Evolutionary conservation across 202 grass and related monocot genomes (phyloP), one percentile per base, ranked within the genome.

Genomic region (Schoenoplectus tabernaemontani): DNA sequence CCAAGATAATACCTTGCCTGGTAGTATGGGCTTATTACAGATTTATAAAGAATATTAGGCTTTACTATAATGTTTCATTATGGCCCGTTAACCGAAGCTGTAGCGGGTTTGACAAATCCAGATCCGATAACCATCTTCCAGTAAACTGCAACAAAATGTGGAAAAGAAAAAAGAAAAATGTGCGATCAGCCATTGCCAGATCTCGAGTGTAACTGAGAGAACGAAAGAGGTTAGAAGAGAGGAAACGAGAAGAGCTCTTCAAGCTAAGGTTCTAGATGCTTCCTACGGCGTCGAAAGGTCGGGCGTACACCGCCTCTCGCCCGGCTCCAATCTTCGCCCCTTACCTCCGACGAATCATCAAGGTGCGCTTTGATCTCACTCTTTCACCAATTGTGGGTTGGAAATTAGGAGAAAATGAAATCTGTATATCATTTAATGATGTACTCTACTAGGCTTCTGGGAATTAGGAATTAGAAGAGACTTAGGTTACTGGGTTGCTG

Each of bases 281-380:
- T 72, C 92, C 92, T 16, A 96, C 86, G 57, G 65, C 66, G 60
- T 82, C 92, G 57, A 90, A 86, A 80, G 91, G 85, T 80, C 89
- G 87, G 41, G 83, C 76, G 19, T 73, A 82, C 63, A 69, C 89
- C 17, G 48, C 66, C 15, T 79, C 84, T 72, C 83, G 89, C 9
- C 57, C 92, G 16, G 87, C 82, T 37, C 92, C 92, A 20, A 78
- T 96, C 81, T 90, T 96, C 79, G 88, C 89, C 53, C 92, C 89
- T 19, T 96, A 96, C 61, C 89, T 96, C 57, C 89, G 92, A 79
- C 86, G 92, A 82, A 90, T 96, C 85, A 88, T 96, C 69, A 96
- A 96, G 93, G 93, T 96, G 23, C 4, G 79, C 53, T 3, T 28
- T 60, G 12, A 12, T 7, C 56, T 68, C 78, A 76, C 81, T 64